phyloP scores from a whole-genome alignment of 768 basidiomycete species.

The Hirschioporus abietinus region DNA sequence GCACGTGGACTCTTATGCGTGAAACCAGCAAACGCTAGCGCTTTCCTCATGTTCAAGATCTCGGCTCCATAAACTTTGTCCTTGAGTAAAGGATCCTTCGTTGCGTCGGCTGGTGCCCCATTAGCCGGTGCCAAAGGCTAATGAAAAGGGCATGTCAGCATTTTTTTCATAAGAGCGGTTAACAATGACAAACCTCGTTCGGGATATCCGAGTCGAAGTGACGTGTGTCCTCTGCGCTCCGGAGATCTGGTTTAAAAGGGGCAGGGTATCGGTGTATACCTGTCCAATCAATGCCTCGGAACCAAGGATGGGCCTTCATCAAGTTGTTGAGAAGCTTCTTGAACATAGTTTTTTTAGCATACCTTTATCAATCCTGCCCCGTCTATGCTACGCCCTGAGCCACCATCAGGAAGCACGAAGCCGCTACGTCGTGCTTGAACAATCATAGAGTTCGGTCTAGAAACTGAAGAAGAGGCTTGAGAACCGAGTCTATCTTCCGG shows the following conservation, averaged over 20 bases:
- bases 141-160: conserved; percentile 28
- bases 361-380: conserved; percentile 92
- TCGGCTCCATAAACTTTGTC: conserved; percentile 82
- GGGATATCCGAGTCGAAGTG: conserved; percentile 97
- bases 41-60: conserved; percentile 87
- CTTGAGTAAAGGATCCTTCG: conserved; percentile 83
- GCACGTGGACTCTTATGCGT: conserved; percentile 85
- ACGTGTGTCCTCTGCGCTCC: conserved; percentile 77
- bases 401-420: conserved; percentile 48
- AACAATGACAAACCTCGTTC: conserved; percentile 62
- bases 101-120: conserved; percentile 76
- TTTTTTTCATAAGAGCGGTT: conserved; percentile 18
- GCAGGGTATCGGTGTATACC: conserved; percentile 80
- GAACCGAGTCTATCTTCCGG: conserved; percentile 91
- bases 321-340: background rate
- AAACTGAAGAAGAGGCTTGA: conserved; percentile 58
- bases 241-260: conserved; percentile 86
- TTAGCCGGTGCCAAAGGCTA: conserved; percentile 88
- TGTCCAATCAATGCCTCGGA: conserved; percentile 85
- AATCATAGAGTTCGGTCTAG: conserved; percentile 73
- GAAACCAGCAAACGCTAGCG: conserved; percentile 85
- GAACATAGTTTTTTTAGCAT: conserved; percentile 12
- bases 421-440: conserved; percentile 69
- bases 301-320: conserved; percentile 78
- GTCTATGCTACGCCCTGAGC: conserved; percentile 50